These are phyloP conservation scores for Tylopilus subfusipes DNA, from an alignment of 768 basidiomycete species.

Conservation along the genomic window DNA sequence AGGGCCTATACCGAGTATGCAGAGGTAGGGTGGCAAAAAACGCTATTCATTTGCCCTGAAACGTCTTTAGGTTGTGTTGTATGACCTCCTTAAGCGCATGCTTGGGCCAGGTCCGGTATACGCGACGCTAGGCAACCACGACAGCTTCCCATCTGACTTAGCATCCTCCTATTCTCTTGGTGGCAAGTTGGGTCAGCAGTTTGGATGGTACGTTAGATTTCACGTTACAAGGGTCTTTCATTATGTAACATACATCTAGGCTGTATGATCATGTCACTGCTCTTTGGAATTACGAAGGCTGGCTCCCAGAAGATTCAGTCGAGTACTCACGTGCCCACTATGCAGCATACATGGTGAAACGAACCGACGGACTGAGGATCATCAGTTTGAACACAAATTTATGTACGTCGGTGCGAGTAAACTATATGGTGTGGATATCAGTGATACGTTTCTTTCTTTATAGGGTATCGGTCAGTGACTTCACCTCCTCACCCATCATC, in stretches of 20 bases:
- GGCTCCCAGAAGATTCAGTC: slow-evolving; percentile 59
- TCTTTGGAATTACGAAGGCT: slow-evolving; percentile 68
- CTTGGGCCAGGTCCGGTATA: slow-evolving; percentile 72
- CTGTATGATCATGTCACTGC: slow-evolving; percentile 72
- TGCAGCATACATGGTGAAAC: slow-evolving; percentile 66
- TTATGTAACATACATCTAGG: slow-evolving; percentile 37
- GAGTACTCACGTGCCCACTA: slow-evolving; percentile 64
- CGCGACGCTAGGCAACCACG: slow-evolving; percentile 74
- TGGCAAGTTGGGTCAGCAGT: slow-evolving; percentile 53
- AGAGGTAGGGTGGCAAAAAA: slow-evolving; percentile 42
- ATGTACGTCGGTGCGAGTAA: slow-evolving; percentile 43
- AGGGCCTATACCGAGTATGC: slow-evolving; percentile 60
- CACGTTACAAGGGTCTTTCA: not conserved
- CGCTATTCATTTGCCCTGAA: slow-evolving; percentile 4
- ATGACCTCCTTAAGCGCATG: slow-evolving; percentile 59
- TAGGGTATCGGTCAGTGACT: slow-evolving; percentile 32
- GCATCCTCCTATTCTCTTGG: slow-evolving; percentile 60
- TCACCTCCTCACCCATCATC: not conserved
- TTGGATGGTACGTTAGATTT: slow-evolving; percentile 51
- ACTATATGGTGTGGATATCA: not conserved
- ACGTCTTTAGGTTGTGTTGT: slow-evolving; percentile 51
- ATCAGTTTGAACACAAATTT: slow-evolving; percentile 77
- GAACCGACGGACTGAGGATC: slow-evolving; percentile 61
- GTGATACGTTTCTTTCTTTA: slow-evolving; percentile 1
- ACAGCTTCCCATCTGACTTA: slow-evolving; percentile 56